These are phyloP conservation scores for Zymoseptoria ardabiliae DNA, from an alignment of 2,329 filamentous ascomycete genomes.

Conservation along the genomic window DNA sequence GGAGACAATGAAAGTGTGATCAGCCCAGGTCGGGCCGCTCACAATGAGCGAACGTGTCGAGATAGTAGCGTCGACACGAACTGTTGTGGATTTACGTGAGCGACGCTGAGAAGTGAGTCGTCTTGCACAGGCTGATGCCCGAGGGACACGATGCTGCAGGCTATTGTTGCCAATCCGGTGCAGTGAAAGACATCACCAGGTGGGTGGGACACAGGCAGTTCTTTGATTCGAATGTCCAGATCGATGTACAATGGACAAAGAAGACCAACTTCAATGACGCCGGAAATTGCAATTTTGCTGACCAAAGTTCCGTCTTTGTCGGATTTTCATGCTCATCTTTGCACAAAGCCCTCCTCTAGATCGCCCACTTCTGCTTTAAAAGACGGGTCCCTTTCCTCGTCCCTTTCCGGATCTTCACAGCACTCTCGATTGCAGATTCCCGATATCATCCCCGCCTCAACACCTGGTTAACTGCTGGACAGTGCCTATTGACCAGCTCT, in stretches of 20 bases:
- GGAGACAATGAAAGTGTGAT: background rate
- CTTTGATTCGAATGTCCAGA: background rate
- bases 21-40: background rate
- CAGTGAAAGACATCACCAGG: background rate
- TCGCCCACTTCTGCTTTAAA: background rate
- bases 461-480: slow-evolving; percentile 8
- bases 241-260: background rate
- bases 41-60: background rate
- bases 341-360: background rate
- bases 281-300: background rate
- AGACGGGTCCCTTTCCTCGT: background rate
- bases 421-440: slow-evolving; percentile 1
- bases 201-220: background rate
- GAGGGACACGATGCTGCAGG: background rate
- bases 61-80: background rate
- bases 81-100: background rate
- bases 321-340: background rate
- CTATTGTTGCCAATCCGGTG: background rate
- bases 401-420: background rate
- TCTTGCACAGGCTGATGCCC: background rate
- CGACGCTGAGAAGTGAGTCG: background rate
- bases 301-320: background rate
- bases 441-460: slow-evolving; percentile 5
- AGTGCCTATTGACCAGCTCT: slow-evolving; percentile 1
- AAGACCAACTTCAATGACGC: background rate